These are phyloP conservation scores for Candida dendrica DNA, from an alignment of 805 yeast genomes.

Conservation along the genomic window DNA sequence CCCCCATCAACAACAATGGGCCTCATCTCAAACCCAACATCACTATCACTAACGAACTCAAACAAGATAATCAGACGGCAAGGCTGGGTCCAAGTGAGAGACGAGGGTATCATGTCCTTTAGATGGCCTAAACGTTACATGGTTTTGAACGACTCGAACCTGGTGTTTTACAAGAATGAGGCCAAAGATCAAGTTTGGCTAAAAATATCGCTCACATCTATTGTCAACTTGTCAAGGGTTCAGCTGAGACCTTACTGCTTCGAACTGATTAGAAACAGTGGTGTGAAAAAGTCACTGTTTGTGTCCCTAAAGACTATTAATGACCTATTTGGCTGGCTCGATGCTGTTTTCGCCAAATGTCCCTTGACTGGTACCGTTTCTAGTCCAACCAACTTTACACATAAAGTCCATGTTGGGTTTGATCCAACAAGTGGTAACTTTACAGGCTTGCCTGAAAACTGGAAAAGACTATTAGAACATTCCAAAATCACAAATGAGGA, in stretches of 20 bases:
- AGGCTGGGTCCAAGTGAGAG: conserved; percentile 91
- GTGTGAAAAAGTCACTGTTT: conserved; percentile 51
- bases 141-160: conserved; percentile 65
- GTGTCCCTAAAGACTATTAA: conserved; percentile 71
- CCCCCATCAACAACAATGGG: conserved; percentile 32
- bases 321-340: conserved; percentile 86
- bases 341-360: conserved; percentile 73
- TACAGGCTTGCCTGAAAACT: conserved; percentile 89
- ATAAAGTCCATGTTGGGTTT: conserved; percentile 83
- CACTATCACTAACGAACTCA: conserved; percentile 18
- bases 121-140: conserved; percentile 89
- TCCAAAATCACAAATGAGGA: conserved; percentile 90
- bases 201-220: conserved; percentile 49
- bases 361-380: conserved; percentile 66
- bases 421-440: conserved; percentile 81
- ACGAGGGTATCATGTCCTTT: conserved; percentile 83
- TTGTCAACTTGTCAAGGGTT: conserved; percentile 57
- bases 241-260: conserved; percentile 74
- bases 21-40: conserved; percentile 24
- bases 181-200: conserved; percentile 37
- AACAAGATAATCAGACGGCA: conserved; percentile 31
- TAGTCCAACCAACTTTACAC: conserved; percentile 90
- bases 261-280: conserved; percentile 47
- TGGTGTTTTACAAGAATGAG: conserved; percentile 72
- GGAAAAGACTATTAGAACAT: conserved; percentile 80